A percentile compares a stretch with the other conserved stretches of the same genome.
phyloP scores from a whole-genome alignment of 2,329 filamentous ascomycete genomes.

The Tolypocladium pustulatum region DNA sequence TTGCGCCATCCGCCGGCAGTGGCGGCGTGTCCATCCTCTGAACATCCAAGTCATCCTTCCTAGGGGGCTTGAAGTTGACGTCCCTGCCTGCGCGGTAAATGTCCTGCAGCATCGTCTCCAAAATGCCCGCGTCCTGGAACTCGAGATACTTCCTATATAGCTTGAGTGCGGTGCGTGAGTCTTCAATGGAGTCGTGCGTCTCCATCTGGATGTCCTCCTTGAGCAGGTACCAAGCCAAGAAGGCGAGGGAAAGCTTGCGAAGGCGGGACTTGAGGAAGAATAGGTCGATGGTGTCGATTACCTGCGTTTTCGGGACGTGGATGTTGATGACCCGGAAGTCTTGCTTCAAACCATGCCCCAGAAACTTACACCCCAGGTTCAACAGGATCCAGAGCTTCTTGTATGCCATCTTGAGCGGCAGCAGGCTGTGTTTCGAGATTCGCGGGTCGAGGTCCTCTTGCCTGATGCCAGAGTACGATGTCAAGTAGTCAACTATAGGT shows the following conservation, averaged over 20 bases:
- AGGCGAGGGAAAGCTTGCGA: conserved; percentile 83
- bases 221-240: conserved; percentile 82
- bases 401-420: conserved; percentile 84
- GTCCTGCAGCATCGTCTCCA: conserved; percentile 75
- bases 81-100: conserved; percentile 54
- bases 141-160: conserved; percentile 85
- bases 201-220: conserved; percentile 90
- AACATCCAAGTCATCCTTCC: conserved; percentile 32
- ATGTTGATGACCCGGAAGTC: conserved; percentile 99
- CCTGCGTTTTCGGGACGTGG: conserved; percentile 78
- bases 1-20: conserved; percentile 24
- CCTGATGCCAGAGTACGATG: conserved; percentile 85
- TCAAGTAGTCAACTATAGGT: conserved; percentile 89
- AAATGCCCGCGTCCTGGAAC: conserved; percentile 73
- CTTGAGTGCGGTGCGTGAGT: conserved; percentile 81
- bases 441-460: conserved; percentile 73
- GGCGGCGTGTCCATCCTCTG: conserved; percentile 46
- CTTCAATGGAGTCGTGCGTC: conserved; percentile 91
- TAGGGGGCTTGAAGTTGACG: conserved; percentile 40
- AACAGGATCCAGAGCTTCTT: conserved; percentile 97
- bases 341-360: conserved; percentile 86
- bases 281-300: conserved; percentile 87
- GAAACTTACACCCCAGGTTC: conserved; percentile 86
- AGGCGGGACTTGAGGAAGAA: conserved; percentile 75
- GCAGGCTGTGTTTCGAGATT: conserved; percentile 69